A percentile compares a stretch with the other conserved stretches of the same genome.
Conservation (phyloP, 1,284 basidiomycete species). For the Moesziomyces aphidis region DNA sequence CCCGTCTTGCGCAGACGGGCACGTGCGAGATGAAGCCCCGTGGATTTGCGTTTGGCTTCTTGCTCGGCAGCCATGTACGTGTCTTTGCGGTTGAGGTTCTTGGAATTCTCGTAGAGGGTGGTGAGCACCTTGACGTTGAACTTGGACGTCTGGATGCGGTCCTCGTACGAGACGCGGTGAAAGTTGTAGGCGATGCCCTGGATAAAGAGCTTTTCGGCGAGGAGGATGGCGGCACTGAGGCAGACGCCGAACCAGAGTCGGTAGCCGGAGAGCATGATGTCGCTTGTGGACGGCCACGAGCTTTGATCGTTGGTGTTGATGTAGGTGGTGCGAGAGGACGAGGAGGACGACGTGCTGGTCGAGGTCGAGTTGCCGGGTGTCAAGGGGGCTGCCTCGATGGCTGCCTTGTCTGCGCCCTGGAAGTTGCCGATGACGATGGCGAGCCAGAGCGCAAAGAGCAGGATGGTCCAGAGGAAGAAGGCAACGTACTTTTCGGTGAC, state of each 20-base stretch:
- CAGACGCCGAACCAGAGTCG: slow-evolving; percentile 75
- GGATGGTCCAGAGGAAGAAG: slow-evolving; percentile 78
- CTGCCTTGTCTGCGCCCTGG: slow-evolving; percentile 45
- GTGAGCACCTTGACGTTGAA: slow-evolving; percentile 80
- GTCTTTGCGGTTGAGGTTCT: slow-evolving; percentile 68
- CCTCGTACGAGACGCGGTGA: slow-evolving; percentile 88
- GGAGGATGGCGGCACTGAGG: slow-evolving; percentile 78
- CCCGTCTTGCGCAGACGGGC: slow-evolving; percentile 35
- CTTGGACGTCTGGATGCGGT: slow-evolving; percentile 86
- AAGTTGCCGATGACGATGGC: slow-evolving; percentile 61
- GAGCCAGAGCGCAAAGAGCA: slow-evolving; percentile 72
- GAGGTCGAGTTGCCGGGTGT: slow-evolving; percentile 47
- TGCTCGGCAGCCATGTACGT: slow-evolving; percentile 47
- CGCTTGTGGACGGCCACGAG: slow-evolving; percentile 65
- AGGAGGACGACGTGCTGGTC: slow-evolving; percentile 18
- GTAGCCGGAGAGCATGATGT: slow-evolving; percentile 61
- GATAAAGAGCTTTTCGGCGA: slow-evolving; percentile 86
- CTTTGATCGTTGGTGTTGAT: slow-evolving; percentile 12
- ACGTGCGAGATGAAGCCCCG: slow-evolving; percentile 32
- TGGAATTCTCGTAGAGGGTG: slow-evolving; percentile 79
- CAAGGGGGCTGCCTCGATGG: slow-evolving; percentile 31
- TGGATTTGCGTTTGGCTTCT: slow-evolving; percentile 45
- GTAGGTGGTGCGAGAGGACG: slow-evolving; percentile 32
- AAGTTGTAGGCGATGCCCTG: slow-evolving; percentile 78
- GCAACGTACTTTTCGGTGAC: slow-evolving; percentile 70